A percentile compares a stretch with the other conserved stretches of the same genome.
These are phyloP conservation scores for Fusarium haematococcum DNA, from an alignment of 2,329 filamentous ascomycete genomes.

Conservation along the genomic window DNA sequence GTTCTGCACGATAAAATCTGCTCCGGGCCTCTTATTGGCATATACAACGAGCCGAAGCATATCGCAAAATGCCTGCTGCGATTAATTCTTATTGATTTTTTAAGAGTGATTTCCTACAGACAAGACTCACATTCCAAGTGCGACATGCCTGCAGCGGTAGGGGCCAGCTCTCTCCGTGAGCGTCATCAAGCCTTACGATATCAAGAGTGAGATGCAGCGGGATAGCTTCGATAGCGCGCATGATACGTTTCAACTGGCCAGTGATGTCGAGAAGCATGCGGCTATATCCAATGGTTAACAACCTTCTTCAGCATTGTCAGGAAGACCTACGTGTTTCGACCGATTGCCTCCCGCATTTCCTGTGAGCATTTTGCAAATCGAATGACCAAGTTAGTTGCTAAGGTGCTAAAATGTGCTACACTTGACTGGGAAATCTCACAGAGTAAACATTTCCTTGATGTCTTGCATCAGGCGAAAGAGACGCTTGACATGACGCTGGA, in stretches of 20 bases:
- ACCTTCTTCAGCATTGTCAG: not conserved
- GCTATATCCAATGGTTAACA: not conserved
- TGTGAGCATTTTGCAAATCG: not conserved
- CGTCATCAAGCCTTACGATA: not conserved
- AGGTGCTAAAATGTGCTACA: not conserved
- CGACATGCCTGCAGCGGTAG: not conserved
- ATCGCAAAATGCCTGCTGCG: not conserved
- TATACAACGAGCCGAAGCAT: not conserved
- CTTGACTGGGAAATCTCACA: not conserved
- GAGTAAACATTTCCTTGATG: not conserved
- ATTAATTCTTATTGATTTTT: not conserved
- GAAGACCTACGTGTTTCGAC: not conserved
- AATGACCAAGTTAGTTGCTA: not conserved
- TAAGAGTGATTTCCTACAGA: not conserved
- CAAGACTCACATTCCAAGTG: not conserved
- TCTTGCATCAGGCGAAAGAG: not conserved
- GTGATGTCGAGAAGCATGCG: not conserved
- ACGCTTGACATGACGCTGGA: not conserved
- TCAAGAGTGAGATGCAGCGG: not conserved
- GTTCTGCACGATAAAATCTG: not conserved
- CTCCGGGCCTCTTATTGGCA: not conserved
- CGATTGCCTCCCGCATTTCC: not conserved
- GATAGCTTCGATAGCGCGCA: not conserved
- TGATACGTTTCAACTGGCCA: not conserved
- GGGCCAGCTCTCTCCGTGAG: not conserved